Evolutionary conservation across 2,329 filamentous ascomycete genomes (phyloP).

Genomic region (Parastagonospora avenae): DNA sequence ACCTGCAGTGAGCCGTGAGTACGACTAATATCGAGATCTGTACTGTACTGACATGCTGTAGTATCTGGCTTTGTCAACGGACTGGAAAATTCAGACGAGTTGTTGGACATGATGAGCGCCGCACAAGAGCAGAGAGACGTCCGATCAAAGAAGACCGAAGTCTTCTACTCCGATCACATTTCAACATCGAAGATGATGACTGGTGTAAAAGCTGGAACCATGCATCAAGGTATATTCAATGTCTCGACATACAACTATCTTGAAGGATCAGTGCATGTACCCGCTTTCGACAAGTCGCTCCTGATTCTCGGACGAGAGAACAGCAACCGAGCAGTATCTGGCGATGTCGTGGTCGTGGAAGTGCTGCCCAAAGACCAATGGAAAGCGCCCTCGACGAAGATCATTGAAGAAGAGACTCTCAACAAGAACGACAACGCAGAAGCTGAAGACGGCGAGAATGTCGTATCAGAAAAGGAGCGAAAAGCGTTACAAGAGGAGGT

Average conservation of each 20-base stretch:
- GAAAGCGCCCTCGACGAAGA: constrained; percentile 94
- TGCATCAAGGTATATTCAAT: constrained; percentile 95
- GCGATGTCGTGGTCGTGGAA: constrained; percentile 91
- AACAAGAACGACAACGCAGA: constrained; percentile 95
- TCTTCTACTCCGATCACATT: constrained; percentile 88
- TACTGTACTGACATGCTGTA: constrained; percentile 19
- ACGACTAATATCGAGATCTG: background rate
- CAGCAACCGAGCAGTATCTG: constrained; percentile 91
- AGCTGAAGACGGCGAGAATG: constrained; percentile 69
- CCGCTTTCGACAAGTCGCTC: constrained; percentile 86
- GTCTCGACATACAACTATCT: constrained; percentile 98
- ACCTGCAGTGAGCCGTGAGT: constrained; percentile 63
- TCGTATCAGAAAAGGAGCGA: constrained; percentile 88
- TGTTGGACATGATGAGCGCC: constrained; percentile 93
- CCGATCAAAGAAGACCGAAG: constrained; percentile 68
- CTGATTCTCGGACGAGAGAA: constrained; percentile 91
- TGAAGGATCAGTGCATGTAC: constrained; percentile 87
- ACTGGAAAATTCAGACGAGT: constrained; percentile 79
- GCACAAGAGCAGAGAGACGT: constrained; percentile 70
- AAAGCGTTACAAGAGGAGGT: constrained; percentile 90
- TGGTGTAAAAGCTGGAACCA: constrained; percentile 81
- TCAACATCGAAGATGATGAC: constrained; percentile 93
- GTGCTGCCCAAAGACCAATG: constrained; percentile 92
- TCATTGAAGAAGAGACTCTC: constrained; percentile 90
- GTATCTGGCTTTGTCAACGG: constrained; percentile 77